Evolutionary conservation across 2,329 filamentous ascomycete genomes (phyloP).

Genomic region (Penicillium sumatraense): DNA sequence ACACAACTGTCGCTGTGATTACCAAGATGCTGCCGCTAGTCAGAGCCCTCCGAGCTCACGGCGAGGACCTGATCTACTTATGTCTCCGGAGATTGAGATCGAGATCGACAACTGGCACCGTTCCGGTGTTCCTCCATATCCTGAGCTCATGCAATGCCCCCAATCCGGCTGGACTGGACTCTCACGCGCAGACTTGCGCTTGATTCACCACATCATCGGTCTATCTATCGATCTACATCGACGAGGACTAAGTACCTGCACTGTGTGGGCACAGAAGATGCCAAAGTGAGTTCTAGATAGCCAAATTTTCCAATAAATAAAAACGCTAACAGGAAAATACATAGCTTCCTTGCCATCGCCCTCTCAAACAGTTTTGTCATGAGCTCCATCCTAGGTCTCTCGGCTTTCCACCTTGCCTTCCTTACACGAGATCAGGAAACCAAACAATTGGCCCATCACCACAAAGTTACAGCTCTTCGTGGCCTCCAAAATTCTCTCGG

Average conservation of each 20-base stretch:
- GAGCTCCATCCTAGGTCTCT: slow-evolving; percentile 89
- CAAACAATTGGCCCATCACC: slow-evolving; percentile 85
- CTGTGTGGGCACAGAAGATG: slow-evolving; percentile 90
- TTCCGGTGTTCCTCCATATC: slow-evolving; percentile 84
- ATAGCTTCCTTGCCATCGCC: slow-evolving; percentile 79
- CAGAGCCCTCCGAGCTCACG: slow-evolving; percentile 55
- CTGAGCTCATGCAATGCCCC: slow-evolving; percentile 76
- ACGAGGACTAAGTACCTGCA: slow-evolving; percentile 80
- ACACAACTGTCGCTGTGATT: slow-evolving; percentile 97
- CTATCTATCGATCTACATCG: slow-evolving; percentile 81
- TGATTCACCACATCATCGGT: slow-evolving; percentile 88
- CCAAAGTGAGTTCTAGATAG: slow-evolving; percentile 70
- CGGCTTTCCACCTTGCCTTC: slow-evolving; percentile 92
- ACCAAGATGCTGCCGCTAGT: slow-evolving; percentile 81
- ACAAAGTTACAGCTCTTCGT: slow-evolving; percentile 82
- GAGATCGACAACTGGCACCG: slow-evolving; percentile 82
- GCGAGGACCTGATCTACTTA: slow-evolving; percentile 70
- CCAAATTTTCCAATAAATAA: neutral
- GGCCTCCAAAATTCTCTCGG: slow-evolving; percentile 87
- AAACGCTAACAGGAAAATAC: slow-evolving; percentile 22
- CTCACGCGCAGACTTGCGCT: slow-evolving; percentile 76
- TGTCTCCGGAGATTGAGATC: slow-evolving; percentile 82
- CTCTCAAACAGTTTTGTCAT: slow-evolving; percentile 86
- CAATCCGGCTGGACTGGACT: slow-evolving; percentile 74
- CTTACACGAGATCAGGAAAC: slow-evolving; percentile 84